A percentile compares a stretch with the other conserved stretches of the same genome.
Evolutionary conservation across 352 stramenopile genomes (phyloP).

Genomic region (Thraustochytrium striatum): DNA sequence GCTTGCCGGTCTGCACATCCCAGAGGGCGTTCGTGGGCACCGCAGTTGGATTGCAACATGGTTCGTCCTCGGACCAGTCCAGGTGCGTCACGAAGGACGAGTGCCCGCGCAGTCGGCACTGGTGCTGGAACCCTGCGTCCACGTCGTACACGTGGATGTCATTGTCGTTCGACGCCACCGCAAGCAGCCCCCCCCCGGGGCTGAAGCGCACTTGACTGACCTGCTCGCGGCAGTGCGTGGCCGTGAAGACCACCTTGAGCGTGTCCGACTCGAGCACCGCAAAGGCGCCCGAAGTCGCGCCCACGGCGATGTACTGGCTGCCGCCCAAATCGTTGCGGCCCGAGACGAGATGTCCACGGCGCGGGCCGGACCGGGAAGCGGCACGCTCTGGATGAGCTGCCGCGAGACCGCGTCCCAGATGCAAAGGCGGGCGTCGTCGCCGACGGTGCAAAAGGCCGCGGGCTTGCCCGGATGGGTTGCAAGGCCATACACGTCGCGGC

Average conservation of each 20-base stretch:
- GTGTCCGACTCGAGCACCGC: conserved; percentile 23
- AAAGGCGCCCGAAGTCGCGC: conserved; percentile 52
- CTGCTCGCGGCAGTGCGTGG: conserved; percentile 12
- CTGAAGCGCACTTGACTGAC: conserved; percentile 67
- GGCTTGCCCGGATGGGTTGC: conserved; percentile 35
- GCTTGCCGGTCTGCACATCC: conserved; percentile 73
- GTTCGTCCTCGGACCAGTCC: conserved; percentile 79
- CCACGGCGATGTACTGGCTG: conserved; percentile 42
- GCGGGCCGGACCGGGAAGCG: conserved; percentile 30
- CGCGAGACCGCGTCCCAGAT: conserved; percentile 45
- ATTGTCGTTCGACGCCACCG: conserved; percentile 66
- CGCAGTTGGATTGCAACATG: too few species aligned
- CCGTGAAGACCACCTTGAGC: conserved; percentile 37
- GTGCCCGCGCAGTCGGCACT: conserved; percentile 67
- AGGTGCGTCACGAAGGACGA: conserved; percentile 70
- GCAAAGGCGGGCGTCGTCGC: conserved; percentile 45
- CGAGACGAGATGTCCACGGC: conserved; percentile 16
- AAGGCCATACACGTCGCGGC: conserved; percentile 47
- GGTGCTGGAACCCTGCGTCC: conserved; percentile 51
- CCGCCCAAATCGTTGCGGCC: neutral
- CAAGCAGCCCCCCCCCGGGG: conserved; percentile 66
- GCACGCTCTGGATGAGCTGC: conserved; percentile 23
- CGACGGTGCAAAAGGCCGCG: conserved; percentile 48
- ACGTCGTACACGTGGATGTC: conserved; percentile 64
- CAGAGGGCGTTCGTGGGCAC: conserved; percentile 82